phyloP scores from a whole-genome alignment of 1,284 basidiomycete genomes.

The Sphagnurus paluster region DNA sequence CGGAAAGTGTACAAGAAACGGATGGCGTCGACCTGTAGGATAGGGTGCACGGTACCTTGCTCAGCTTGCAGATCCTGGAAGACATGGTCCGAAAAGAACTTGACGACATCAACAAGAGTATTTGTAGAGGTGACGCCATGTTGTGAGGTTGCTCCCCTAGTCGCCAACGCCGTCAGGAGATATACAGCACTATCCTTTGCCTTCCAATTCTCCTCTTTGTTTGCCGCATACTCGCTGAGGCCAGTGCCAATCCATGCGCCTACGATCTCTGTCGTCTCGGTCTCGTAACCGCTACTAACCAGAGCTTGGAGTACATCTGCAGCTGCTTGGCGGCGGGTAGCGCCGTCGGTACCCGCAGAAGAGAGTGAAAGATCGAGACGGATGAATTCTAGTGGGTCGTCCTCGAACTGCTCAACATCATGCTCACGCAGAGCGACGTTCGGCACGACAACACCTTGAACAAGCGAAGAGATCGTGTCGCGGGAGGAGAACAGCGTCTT shows the following conservation, averaged over 20 bases:
- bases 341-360: conserved; percentile 52
- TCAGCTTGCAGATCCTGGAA: conserved; percentile 84
- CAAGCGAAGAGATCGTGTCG: conserved; percentile 81
- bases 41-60: conserved; percentile 75
- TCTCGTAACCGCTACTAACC: conserved; percentile 76
- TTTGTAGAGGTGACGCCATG: conserved; percentile 95
- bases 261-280: conserved; percentile 84
- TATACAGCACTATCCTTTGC: conserved; percentile 97
- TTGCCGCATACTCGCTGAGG: conserved; percentile 57
- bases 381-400: conserved; percentile 96
- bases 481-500: conserved; percentile 67
- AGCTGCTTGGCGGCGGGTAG: conserved; percentile 89
- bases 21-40: conserved; percentile 95
- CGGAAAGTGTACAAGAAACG: conserved; percentile 93
- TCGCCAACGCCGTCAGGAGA: conserved; percentile 88
- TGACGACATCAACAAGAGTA: conserved; percentile 88
- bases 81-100: conserved; percentile 94
- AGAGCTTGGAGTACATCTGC: conserved; percentile 91
- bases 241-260: conserved; percentile 82
- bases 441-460: conserved; percentile 90
- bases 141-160: conserved; percentile 83
- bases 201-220: conserved; percentile 81
- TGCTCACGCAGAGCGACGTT: conserved; percentile 88
- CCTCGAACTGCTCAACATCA: conserved; percentile 96
- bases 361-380: conserved; percentile 84